Evolutionary conservation across 129 eudicot genomes (phyloP).

Genomic region (Escallonia rubra): DNA sequence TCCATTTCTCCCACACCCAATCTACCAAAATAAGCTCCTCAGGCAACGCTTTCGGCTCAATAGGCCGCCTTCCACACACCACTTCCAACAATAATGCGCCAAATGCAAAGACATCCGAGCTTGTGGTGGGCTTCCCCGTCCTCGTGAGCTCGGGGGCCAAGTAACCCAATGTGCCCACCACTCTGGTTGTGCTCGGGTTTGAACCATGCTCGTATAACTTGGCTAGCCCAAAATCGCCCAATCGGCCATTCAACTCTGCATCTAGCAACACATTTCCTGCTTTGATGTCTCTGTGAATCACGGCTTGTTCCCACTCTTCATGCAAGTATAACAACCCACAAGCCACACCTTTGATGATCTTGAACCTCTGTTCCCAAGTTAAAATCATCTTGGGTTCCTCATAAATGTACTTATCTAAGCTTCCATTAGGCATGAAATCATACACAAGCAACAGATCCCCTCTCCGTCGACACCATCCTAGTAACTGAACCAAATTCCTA

Average conservation of each 20-base stretch:
- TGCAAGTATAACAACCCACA: constrained; percentile 70
- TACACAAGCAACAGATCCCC: constrained; percentile 72
- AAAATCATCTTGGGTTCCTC: constrained; percentile 38
- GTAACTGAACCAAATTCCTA: constrained; percentile 63
- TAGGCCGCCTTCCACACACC: constrained; percentile 78
- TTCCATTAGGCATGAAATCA: constrained; percentile 86
- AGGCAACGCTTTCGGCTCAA: constrained; percentile 64
- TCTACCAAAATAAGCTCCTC: constrained; percentile 77
- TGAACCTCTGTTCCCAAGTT: constrained; percentile 77
- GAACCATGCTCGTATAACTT: constrained; percentile 71
- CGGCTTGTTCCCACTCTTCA: constrained; percentile 85
- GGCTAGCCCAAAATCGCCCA: constrained; percentile 85
- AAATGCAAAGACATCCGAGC: constrained; percentile 78
- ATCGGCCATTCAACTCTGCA: constrained; percentile 49
- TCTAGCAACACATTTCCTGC: constrained; percentile 82
- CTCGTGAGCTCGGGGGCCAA: constrained; percentile 83
- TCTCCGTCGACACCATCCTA: constrained; percentile 75
- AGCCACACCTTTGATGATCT: constrained; percentile 76
- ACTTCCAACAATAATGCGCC: constrained; percentile 81
- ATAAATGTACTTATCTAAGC: constrained; percentile 69
- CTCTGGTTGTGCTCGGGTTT: constrained; percentile 61
- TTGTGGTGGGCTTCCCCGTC: constrained; percentile 73
- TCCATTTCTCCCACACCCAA: constrained; percentile 83
- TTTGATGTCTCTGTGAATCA: constrained; percentile 84
- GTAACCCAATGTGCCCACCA: constrained; percentile 79